phyloP scores from a whole-genome alignment of 495 filamentous ascomycete species.

The Astrocystis sublimbata region DNA sequence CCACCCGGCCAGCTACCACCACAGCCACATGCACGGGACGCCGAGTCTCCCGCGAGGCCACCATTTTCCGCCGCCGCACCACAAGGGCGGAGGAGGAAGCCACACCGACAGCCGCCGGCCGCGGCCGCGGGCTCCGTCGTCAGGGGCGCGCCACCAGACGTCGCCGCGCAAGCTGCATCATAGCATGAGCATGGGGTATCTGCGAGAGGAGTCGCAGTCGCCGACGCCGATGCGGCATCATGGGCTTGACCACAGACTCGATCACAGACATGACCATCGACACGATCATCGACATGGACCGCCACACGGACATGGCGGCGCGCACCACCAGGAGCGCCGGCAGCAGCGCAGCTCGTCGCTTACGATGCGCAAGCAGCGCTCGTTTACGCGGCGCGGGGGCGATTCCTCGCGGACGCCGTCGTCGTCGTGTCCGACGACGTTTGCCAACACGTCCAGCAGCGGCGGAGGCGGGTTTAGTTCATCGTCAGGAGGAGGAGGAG shows the following conservation, averaged over 20 bases:
- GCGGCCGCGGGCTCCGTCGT: constrained; percentile 45
- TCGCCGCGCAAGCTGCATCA: constrained; percentile 41
- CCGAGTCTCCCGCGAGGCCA: constrained; percentile 10
- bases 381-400: constrained; percentile 21
- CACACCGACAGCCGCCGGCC: constrained; percentile 34
- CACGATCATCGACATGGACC: neutral
- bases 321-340: constrained; percentile 15
- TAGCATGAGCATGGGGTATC: constrained; percentile 27
- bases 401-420: constrained; percentile 21
- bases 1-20: constrained; percentile 11
- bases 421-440: constrained; percentile 8
- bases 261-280: neutral
- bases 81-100: constrained; percentile 12
- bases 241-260: too few relatives aligned
- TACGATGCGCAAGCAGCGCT: constrained; percentile 30
- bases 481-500: constrained; percentile 11
- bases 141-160: constrained; percentile 42
- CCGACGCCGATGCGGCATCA: constrained; percentile 22
- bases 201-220: constrained; percentile 27
- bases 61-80: constrained; percentile 15
- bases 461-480: neutral
- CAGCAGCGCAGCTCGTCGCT: constrained; percentile 21
- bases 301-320: neutral
- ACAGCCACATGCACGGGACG: constrained; percentile 5
- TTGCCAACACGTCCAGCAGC: constrained; percentile 27